phyloP scores from a whole-genome alignment of 2,329 filamentous ascomycete genomes.

The Lachnellula cervina region DNA sequence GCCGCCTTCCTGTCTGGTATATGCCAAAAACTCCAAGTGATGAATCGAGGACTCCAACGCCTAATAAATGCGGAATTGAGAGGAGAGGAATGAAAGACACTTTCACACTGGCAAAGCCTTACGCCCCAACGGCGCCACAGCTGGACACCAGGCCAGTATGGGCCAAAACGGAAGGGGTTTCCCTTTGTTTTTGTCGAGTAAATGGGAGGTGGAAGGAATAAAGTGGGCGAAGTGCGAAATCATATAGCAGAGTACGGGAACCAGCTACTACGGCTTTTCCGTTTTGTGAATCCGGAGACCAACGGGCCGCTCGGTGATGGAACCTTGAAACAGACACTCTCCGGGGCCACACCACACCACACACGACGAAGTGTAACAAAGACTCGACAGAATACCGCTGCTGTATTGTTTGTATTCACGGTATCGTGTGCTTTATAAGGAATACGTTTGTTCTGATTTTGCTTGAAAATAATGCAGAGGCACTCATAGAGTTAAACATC shows the following conservation, averaged over 20 bases:
- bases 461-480: no score
- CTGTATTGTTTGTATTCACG: no score
- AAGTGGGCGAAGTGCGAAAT: constrained; percentile 21
- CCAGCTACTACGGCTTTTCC: not conserved
- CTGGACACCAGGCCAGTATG: constrained; percentile 30
- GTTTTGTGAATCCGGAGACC: not conserved
- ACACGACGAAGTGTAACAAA: no score
- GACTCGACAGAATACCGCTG: no score
- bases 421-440: no score
- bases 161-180: constrained; percentile 28
- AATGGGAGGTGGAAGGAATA: constrained; percentile 16
- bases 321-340: no score
- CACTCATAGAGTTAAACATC: no score
- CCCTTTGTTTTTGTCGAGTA: constrained; percentile 18
- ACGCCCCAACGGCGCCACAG: constrained; percentile 32
- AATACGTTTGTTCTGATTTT: no score
- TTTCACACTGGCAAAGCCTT: constrained; percentile 28
- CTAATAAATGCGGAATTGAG: constrained; percentile 24
- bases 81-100: constrained; percentile 22
- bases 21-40: constrained; percentile 26
- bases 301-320: no score
- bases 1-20: constrained; percentile 21
- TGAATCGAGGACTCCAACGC: constrained; percentile 24
- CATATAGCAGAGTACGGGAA: constrained; percentile 26
- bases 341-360: no score